phyloP scores from a whole-genome alignment of 805 yeast species.

The Starmera quercuum region DNA sequence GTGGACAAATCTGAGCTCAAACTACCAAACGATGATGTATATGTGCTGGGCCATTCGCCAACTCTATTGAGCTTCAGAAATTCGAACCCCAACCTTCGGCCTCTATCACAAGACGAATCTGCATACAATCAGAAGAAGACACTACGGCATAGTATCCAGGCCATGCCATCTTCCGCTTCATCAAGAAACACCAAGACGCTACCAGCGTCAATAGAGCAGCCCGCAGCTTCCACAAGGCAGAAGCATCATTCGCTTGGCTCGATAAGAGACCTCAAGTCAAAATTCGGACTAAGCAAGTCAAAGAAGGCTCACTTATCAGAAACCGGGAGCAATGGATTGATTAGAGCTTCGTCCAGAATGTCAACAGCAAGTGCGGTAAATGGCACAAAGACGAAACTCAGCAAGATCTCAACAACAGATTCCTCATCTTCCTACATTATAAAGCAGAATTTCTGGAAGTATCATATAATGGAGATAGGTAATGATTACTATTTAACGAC shows the following conservation, averaged over 20 bases:
- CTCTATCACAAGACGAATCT: constrained; percentile 7
- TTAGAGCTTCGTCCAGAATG: no score
- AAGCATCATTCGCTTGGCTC: constrained; percentile 8
- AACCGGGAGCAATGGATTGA: no score
- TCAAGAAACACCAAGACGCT: no score
- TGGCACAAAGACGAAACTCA: no score
- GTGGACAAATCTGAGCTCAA: no score
- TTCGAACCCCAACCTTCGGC: constrained; percentile 19
- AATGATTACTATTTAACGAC: constrained; percentile 56
- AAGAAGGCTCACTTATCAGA: neutral
- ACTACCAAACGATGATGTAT: no score
- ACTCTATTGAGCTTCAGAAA: neutral
- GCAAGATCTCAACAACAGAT: no score
- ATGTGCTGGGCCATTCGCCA: neutral
- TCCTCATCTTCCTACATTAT: no score
- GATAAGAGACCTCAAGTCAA: constrained; percentile 4
- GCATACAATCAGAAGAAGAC: neutral
- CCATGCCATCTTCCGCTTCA: neutral
- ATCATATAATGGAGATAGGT: constrained; percentile 50
- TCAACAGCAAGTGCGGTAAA: no score
- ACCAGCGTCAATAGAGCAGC: no score
- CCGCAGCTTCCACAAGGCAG: no score
- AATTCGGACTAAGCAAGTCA: constrained; percentile 1
- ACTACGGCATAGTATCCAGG: constrained; percentile 1
- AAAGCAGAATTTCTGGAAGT: constrained; percentile 30